A percentile compares a stretch with the other conserved stretches of the same genome.
Conservation (phyloP, 2,329 filamentous ascomycete genomes). For the Aspergillus calidoustus region DNA sequence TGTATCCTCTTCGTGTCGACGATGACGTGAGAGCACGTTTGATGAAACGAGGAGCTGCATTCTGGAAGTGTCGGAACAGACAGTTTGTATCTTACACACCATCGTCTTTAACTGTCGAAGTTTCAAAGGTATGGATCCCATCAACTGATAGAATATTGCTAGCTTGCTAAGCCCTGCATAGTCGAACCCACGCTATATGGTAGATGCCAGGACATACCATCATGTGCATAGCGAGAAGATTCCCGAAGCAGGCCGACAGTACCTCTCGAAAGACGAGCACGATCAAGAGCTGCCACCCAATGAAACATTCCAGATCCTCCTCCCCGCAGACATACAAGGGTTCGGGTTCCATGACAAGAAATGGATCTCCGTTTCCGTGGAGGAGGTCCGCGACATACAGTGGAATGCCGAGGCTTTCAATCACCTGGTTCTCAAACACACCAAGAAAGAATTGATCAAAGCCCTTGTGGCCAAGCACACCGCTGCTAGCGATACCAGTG, state of each 20-base stretch:
- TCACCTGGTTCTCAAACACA: neutral
- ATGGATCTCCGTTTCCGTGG: neutral
- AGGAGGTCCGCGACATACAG: neutral
- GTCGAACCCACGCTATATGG: neutral
- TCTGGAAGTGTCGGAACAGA: neutral
- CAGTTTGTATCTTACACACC: neutral
- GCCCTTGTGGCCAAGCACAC: neutral
- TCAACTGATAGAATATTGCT: no score
- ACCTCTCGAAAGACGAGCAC: neutral
- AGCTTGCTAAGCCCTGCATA: neutral
- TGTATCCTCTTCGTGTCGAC: neutral
- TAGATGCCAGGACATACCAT: neutral
- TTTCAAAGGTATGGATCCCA: no score
- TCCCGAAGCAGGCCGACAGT: neutral
- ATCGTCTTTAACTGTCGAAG: no score
- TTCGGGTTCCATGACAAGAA: constrained; percentile 4
- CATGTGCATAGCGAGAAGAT: neutral
- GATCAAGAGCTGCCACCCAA: no score
- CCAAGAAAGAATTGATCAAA: neutral
- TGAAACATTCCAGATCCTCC: neutral
- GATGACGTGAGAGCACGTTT: neutral
- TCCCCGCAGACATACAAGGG: neutral
- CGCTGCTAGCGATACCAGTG: neutral
- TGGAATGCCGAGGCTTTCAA: neutral
- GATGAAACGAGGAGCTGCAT: neutral